Evolutionary conservation across 2,329 filamentous ascomycete genomes (phyloP).

Genomic region (Fusarium nanum): DNA sequence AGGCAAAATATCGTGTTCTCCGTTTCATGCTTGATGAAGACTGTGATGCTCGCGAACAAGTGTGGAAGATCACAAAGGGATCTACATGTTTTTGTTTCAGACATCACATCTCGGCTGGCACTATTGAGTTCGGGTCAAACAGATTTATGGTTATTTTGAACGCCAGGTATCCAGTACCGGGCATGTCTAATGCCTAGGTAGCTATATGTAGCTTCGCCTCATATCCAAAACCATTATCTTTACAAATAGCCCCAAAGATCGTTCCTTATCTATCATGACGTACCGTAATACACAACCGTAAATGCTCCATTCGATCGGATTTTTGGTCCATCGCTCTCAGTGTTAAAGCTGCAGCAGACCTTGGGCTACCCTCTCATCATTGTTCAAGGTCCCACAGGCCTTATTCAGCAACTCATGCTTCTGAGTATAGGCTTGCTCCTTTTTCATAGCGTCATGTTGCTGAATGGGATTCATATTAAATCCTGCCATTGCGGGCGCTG

Average conservation of each 20-base stretch:
- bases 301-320: background rate
- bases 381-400: slow-evolving; percentile 52
- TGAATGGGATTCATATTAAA: slow-evolving; percentile 59
- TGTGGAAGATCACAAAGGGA: background rate
- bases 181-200: slow-evolving; percentile 1
- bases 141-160: slow-evolving; percentile 18
- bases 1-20: background rate
- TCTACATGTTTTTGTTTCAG: slow-evolving; percentile 10
- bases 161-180: slow-evolving; percentile 11
- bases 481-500: slow-evolving; percentile 50
- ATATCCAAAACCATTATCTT: background rate
- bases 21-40: background rate
- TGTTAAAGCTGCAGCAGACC: slow-evolving; percentile 51
- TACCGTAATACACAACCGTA: background rate
- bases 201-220: slow-evolving; percentile 1
- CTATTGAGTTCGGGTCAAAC: slow-evolving; percentile 6
- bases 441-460: slow-evolving; percentile 61
- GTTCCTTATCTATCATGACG: background rate
- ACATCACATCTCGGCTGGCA: background rate
- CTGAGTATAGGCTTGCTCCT: slow-evolving; percentile 57
- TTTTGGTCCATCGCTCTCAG: background rate
- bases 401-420: slow-evolving; percentile 57
- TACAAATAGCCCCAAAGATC: background rate
- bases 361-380: slow-evolving; percentile 54
- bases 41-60: background rate